Percentiles rank a stretch among this genome's conserved stretches.
Evolutionary conservation across 768 basidiomycete species (phyloP).

Genomic region (Leucocoprinus sp.): DNA sequence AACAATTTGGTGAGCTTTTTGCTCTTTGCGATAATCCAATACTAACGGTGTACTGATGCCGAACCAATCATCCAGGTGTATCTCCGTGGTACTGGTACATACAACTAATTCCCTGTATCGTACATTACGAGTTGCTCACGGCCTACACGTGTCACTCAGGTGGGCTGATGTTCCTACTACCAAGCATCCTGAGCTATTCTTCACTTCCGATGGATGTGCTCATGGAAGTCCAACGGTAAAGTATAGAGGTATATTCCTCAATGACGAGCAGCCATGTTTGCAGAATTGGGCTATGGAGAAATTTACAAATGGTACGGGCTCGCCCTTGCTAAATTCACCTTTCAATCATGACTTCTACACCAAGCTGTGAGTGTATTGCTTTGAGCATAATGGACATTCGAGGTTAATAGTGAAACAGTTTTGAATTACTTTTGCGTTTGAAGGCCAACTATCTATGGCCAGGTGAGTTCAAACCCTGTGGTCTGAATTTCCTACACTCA

Average conservation of each 20-base stretch:
- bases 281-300: slow-evolving; percentile 64
- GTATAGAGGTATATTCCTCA: slow-evolving; percentile 64
- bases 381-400: slow-evolving; percentile 1
- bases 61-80: slow-evolving; percentile 31
- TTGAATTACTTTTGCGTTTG: slow-evolving; percentile 55
- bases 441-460: slow-evolving; percentile 70
- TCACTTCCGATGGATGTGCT: slow-evolving; percentile 32
- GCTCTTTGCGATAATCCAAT: too few species aligned
- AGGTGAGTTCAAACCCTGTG: slow-evolving; percentile 19
- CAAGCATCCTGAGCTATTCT: slow-evolving; percentile 39
- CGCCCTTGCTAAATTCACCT: slow-evolving; percentile 39
- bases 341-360: slow-evolving; percentile 56
- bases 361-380: slow-evolving; percentile 32
- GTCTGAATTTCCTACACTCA: not conserved
- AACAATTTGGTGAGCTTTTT: slow-evolving; percentile 46
- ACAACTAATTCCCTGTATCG: slow-evolving; percentile 5
- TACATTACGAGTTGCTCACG: slow-evolving; percentile 1
- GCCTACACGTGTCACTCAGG: slow-evolving; percentile 24
- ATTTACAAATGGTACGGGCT: slow-evolving; percentile 55
- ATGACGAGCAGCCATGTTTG: slow-evolving; percentile 66
- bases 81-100: slow-evolving; percentile 59
- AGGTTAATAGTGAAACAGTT: slow-evolving; percentile 26
- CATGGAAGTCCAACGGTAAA: slow-evolving; percentile 61
- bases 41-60: slow-evolving; percentile 10
- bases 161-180: slow-evolving; percentile 69